phyloP scores from a whole-genome alignment of 768 basidiomycete genomes.

The Mycena haematopus region DNA sequence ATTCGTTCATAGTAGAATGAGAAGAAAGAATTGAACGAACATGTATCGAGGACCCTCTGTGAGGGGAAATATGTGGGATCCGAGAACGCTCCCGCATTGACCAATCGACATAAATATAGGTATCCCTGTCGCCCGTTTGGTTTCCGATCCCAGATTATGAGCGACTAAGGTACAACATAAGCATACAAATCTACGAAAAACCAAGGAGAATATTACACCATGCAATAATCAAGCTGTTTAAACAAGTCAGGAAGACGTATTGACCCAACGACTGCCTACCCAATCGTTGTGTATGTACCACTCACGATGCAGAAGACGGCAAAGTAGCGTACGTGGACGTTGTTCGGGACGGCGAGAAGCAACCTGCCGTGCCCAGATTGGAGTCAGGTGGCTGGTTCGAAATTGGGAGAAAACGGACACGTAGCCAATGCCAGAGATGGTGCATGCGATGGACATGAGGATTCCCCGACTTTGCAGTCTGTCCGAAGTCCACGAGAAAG shows the following conservation, averaged over 20 bases:
- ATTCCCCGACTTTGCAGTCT: slow-evolving; percentile 64
- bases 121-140: slow-evolving; percentile 77
- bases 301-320: slow-evolving; percentile 79
- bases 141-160: slow-evolving; percentile 80
- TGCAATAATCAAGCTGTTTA: slow-evolving; percentile 58
- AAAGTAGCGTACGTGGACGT: slow-evolving; percentile 74
- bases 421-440: slow-evolving; percentile 65
- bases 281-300: slow-evolving; percentile 80
- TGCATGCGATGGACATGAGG: slow-evolving; percentile 51
- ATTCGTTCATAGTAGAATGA: not conserved
- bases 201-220: slow-evolving; percentile 67
- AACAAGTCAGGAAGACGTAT: not conserved
- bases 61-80: slow-evolving; percentile 74
- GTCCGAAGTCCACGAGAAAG: slow-evolving; percentile 69
- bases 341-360: slow-evolving; percentile 57
- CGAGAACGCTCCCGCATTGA: slow-evolving; percentile 78
- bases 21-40: slow-evolving; percentile 50
- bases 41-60: slow-evolving; percentile 69
- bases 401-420: slow-evolving; percentile 47
- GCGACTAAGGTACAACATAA: slow-evolving; percentile 50
- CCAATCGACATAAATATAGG: slow-evolving; percentile 84
- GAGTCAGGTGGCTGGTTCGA: not conserved
- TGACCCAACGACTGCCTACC: slow-evolving; percentile 31
- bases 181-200: not conserved
- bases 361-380: slow-evolving; percentile 44